Conservation (phyloP, 2,329 filamentous ascomycete species). For the Didymella sp. region DNA sequence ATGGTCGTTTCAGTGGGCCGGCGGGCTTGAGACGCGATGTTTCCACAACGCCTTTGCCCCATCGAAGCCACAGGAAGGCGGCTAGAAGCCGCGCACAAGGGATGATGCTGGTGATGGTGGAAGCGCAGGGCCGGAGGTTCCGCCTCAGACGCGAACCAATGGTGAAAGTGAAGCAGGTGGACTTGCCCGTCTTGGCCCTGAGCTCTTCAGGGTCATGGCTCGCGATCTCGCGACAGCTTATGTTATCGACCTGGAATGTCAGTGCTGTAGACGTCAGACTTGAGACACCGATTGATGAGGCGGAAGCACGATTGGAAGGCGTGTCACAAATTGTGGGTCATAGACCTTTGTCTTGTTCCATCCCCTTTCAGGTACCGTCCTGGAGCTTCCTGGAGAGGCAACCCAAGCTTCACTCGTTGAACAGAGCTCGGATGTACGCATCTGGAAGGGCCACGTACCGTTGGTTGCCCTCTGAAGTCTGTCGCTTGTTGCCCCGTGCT, state of each 20-base stretch:
- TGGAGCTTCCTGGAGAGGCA: slow-evolving; percentile 36
- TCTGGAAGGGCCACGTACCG: slow-evolving; percentile 42
- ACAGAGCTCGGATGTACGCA: slow-evolving; percentile 35
- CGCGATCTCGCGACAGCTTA: slow-evolving; percentile 27
- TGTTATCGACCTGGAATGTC: slow-evolving; percentile 34
- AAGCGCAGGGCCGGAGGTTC: slow-evolving; percentile 21
- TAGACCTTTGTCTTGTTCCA: slow-evolving; percentile 33
- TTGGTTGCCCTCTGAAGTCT: slow-evolving; percentile 41
- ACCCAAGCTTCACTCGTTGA: slow-evolving; percentile 45
- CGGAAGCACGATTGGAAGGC: slow-evolving; percentile 37
- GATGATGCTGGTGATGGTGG: slow-evolving; percentile 31
- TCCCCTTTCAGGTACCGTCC: slow-evolving; percentile 41
- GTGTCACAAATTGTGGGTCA: slow-evolving; percentile 31
- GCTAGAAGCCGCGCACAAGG: slow-evolving; percentile 30
- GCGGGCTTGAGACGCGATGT: slow-evolving; percentile 32
- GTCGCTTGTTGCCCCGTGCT: slow-evolving; percentile 38
- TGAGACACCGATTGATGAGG: slow-evolving; percentile 44
- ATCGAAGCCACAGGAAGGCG: slow-evolving; percentile 31
- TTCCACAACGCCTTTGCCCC: slow-evolving; percentile 23
- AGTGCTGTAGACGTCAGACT: slow-evolving; percentile 32
- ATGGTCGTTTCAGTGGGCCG: slow-evolving; percentile 31
- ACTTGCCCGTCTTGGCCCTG: slow-evolving; percentile 20
- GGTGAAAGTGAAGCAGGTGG: slow-evolving; percentile 35
- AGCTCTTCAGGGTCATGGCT: slow-evolving; percentile 23
- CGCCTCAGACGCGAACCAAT: slow-evolving; percentile 26